Evolutionary conservation across 2,329 filamentous ascomycete species (phyloP).

Genomic region (Colletotrichum chrysophilum): DNA sequence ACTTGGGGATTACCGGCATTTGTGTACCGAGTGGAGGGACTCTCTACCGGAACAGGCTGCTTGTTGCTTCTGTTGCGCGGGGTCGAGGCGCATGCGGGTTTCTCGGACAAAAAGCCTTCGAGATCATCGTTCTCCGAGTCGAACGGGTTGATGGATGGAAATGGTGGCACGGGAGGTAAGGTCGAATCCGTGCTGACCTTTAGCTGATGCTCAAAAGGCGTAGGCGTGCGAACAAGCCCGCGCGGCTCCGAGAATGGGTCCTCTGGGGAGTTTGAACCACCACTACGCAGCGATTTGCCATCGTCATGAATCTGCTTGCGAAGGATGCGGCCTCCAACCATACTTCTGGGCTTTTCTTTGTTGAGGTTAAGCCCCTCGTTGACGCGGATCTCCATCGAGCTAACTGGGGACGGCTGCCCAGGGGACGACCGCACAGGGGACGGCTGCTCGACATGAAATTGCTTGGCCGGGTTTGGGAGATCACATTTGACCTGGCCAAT

Average conservation of each 20-base stretch:
- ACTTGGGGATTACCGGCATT: neutral
- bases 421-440: conserved; percentile 29
- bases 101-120: conserved; percentile 39
- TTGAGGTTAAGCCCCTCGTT: conserved; percentile 40
- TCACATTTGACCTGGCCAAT: neutral
- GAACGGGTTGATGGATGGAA: conserved; percentile 29
- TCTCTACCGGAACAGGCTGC: neutral
- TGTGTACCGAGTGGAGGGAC: neutral
- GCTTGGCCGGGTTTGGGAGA: conserved; percentile 4
- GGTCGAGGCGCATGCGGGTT: conserved; percentile 42
- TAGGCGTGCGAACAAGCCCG: conserved; percentile 22
- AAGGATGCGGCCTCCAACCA: conserved; percentile 32
- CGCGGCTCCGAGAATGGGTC: conserved; percentile 33
- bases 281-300: conserved; percentile 30
- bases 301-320: conserved; percentile 34
- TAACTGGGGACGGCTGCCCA: conserved; percentile 27
- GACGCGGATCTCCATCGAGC: conserved; percentile 34
- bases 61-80: conserved; percentile 29
- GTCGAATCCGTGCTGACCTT: conserved; percentile 13
- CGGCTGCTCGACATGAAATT: conserved; percentile 13
- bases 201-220: conserved; percentile 25
- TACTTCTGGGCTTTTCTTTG: conserved; percentile 38
- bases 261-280: conserved; percentile 27
- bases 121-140: conserved; percentile 42
- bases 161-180: neutral